A percentile compares a stretch with the other conserved stretches of the same genome.
Conservation (phyloP, 1,284 basidiomycete species). For the Anthracocystis panici-leucophaei region DNA sequence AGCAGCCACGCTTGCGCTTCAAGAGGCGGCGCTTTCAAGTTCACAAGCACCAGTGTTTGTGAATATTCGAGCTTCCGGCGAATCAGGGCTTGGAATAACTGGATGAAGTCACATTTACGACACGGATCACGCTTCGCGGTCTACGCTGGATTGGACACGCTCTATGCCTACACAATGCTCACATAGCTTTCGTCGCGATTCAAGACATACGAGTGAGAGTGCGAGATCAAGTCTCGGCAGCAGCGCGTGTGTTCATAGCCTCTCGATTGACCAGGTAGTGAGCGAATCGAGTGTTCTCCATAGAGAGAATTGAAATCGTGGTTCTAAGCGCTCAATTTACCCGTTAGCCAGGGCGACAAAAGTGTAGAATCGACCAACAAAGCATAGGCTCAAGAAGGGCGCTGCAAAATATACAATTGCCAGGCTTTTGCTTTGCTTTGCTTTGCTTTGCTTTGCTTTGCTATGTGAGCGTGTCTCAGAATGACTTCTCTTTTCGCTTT, state of each 20-base stretch:
- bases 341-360: neutral
- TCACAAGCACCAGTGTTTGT: neutral
- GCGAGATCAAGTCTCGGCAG: neutral
- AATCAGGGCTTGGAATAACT: neutral
- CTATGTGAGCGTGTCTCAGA: constrained; percentile 27
- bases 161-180: neutral
- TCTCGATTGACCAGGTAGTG: neutral
- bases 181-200: neutral
- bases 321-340: no score
- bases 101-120: constrained; percentile 25
- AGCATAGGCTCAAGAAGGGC: no score
- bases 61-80: neutral
- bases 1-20: constrained; percentile 8
- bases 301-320: no score
- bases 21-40: neutral
- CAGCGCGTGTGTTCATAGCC: no score
- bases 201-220: neutral
- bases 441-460: neutral
- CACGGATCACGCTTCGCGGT: constrained; percentile 29
- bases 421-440: neutral
- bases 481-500: neutral
- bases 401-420: neutral
- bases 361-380: no score
- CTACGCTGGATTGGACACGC: constrained; percentile 10
- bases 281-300: no score